Conservation (phyloP, 202 grass and related monocot species). For the Cymbopogon flexuosus region DNA sequence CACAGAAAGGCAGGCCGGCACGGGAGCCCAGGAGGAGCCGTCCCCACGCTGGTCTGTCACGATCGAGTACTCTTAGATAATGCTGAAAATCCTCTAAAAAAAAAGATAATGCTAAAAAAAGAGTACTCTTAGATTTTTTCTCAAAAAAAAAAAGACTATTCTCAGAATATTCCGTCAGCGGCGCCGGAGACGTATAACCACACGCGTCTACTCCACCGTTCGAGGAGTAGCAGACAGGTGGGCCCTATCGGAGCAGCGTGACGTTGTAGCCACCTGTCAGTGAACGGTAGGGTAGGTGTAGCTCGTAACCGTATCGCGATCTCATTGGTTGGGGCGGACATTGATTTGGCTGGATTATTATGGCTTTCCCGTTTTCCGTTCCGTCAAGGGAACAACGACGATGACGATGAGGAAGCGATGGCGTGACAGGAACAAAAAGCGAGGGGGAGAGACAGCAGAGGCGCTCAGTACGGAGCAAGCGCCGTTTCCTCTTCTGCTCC, state of each 20-base stretch:
- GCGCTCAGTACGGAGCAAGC: not conserved
- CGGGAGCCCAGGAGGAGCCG: not conserved
- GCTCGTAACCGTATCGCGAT: not conserved
- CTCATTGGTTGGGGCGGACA: not conserved
- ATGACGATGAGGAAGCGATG: not conserved
- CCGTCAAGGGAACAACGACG: not conserved
- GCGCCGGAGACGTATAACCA: not conserved
- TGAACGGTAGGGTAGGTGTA: not conserved
- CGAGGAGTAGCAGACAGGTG: not conserved
- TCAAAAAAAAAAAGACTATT: not conserved
- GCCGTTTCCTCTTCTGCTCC: constrained; percentile 15
- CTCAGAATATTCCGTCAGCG: constrained; percentile 23
- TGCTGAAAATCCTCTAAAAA: too few species aligned
- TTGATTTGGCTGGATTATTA: not conserved
- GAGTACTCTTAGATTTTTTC: too few species aligned
- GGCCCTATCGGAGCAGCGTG: not conserved
- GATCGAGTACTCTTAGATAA: too few species aligned
- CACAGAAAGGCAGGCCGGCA: not conserved
- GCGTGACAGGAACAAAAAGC: constrained; percentile 24
- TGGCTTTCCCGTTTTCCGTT: not conserved
- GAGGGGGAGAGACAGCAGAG: not conserved
- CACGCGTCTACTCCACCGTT: not conserved
- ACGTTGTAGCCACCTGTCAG: not conserved
- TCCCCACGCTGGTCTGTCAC: not conserved
- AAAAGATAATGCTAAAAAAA: too few species aligned